These are phyloP conservation scores for Pythium guiyangense DNA, from an alignment of 352 stramenopile genomes.

Conservation along the genomic window DNA sequence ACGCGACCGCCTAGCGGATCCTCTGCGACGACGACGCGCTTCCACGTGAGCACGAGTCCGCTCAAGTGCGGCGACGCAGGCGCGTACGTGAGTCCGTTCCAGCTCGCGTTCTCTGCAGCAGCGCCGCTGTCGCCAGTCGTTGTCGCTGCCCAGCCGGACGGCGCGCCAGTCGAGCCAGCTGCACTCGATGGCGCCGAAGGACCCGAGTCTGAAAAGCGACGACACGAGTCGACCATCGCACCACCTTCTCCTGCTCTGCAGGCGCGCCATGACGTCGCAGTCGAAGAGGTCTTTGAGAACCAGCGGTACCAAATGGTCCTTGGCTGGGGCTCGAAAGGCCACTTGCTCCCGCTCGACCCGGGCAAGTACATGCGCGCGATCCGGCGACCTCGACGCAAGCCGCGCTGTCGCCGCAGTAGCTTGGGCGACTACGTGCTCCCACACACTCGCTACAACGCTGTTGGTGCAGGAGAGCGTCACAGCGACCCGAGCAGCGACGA, in stretches of 20 bases:
- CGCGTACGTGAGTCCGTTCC: background rate
- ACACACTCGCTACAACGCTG: no score
- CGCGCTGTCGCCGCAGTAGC: background rate
- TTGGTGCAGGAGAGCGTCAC: background rate
- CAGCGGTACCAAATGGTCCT: constrained; percentile 69
- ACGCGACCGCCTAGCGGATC: no score
- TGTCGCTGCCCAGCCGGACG: background rate
- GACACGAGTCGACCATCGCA: no score
- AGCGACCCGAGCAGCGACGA: constrained; percentile 4
- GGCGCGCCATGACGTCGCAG: constrained; percentile 6
- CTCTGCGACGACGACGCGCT: background rate
- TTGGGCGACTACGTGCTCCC: background rate
- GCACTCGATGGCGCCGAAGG: no score
- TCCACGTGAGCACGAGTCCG: constrained; percentile 3
- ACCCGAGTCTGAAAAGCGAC: background rate
- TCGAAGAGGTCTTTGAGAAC: constrained; percentile 65
- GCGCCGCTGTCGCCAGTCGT: background rate
- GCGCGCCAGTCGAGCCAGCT: background rate
- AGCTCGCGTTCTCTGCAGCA: background rate
- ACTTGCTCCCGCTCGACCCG: constrained; percentile 66
- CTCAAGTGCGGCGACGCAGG: background rate
- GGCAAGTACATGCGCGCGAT: constrained; percentile 58
- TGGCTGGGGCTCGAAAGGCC: constrained; percentile 70
- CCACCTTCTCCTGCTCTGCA: background rate
- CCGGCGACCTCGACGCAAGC: constrained; percentile 8